Percentiles rank a stretch among this genome's conserved stretches.
phyloP scores from a whole-genome alignment of 495 filamentous ascomycete genomes.

The Chaetomium tenue region DNA sequence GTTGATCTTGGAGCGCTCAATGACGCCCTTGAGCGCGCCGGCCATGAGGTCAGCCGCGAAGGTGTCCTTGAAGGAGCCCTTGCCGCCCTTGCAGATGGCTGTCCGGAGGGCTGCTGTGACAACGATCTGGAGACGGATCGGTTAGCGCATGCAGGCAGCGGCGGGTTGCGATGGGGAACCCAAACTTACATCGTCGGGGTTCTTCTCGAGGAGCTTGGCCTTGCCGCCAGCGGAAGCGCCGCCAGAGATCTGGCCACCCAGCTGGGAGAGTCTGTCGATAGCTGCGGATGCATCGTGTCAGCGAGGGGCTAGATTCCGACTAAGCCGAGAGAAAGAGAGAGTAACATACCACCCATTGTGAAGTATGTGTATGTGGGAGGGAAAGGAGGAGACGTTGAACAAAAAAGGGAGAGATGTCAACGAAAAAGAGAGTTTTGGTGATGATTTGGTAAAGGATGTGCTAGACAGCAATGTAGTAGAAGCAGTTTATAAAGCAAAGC shows the following conservation, averaged over 20 bases:
- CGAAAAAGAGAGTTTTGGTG: neutral
- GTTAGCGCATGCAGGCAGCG: neutral
- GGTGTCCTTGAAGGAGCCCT: slow-evolving; percentile 95
- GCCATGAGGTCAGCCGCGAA: slow-evolving; percentile 79
- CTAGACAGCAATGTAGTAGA: neutral
- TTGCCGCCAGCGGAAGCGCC: slow-evolving; percentile 37
- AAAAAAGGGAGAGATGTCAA: neutral
- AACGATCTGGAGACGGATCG: slow-evolving; percentile 59
- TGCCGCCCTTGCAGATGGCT: slow-evolving; percentile 86
- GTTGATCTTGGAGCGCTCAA: slow-evolving; percentile 82
- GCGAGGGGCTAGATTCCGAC: neutral
- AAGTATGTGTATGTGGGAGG: slow-evolving; percentile 12
- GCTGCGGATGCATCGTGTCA: slow-evolving; percentile 32
- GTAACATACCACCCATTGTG: slow-evolving; percentile 40
- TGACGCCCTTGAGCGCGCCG: slow-evolving; percentile 74
- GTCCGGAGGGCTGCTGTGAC: slow-evolving; percentile 91
- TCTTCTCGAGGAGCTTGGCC: slow-evolving; percentile 52
- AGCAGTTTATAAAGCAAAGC: slow-evolving; percentile 12
- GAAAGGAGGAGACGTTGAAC: slow-evolving; percentile 2
- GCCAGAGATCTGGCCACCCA: slow-evolving; percentile 49
- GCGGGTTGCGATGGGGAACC: neutral
- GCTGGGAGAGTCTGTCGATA: slow-evolving; percentile 46
- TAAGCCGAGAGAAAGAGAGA: neutral
- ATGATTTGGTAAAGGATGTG: neutral
- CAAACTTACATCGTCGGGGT: slow-evolving; percentile 48